These are phyloP conservation scores for Bremia lactucae DNA, from an alignment of 352 stramenopile genomes.

Conservation along the genomic window DNA sequence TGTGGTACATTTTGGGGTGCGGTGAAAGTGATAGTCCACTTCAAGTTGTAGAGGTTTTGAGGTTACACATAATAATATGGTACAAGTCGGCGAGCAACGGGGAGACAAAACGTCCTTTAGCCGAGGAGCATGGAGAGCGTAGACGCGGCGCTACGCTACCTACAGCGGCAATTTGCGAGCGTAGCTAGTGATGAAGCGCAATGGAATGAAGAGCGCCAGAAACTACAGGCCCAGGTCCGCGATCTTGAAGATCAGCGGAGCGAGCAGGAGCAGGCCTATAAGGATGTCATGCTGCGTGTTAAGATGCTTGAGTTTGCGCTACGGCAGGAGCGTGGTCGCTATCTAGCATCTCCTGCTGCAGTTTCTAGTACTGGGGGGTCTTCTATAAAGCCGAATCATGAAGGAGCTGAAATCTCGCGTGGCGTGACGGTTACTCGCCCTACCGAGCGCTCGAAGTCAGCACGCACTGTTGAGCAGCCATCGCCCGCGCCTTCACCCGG, in stretches of 20 bases:
- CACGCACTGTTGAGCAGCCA: constrained; percentile 24
- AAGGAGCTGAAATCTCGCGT: constrained; percentile 34
- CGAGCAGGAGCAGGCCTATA: constrained; percentile 76
- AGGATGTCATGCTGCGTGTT: constrained; percentile 73
- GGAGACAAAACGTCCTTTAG: constrained; percentile 7
- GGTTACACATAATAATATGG: no score
- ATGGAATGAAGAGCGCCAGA: constrained; percentile 68
- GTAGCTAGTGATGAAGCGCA: constrained; percentile 61
- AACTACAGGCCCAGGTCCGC: constrained; percentile 61
- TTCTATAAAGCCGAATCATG: constrained; percentile 10
- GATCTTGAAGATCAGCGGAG: constrained; percentile 68
- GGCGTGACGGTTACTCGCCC: constrained; percentile 46
- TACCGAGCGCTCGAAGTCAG: constrained; percentile 47
- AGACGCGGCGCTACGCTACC: constrained; percentile 72
- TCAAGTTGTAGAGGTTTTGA: no score
- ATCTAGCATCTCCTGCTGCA: constrained; percentile 60
- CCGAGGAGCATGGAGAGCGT: constrained; percentile 68
- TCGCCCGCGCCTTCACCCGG: constrained; percentile 28
- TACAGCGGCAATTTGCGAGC: constrained; percentile 77
- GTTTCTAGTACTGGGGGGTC: constrained; percentile 32
- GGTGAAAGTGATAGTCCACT: constrained; percentile 1
- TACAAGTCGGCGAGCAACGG: constrained; percentile 14
- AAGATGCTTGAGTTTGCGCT: constrained; percentile 87
- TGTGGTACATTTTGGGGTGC: constrained; percentile 2
- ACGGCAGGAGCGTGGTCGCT: constrained; percentile 64